A percentile compares a stretch with the other conserved stretches of the same genome.
These are phyloP conservation scores for Boehmeria nivea DNA, from an alignment of 306 rosid species.

Conservation along the genomic window DNA sequence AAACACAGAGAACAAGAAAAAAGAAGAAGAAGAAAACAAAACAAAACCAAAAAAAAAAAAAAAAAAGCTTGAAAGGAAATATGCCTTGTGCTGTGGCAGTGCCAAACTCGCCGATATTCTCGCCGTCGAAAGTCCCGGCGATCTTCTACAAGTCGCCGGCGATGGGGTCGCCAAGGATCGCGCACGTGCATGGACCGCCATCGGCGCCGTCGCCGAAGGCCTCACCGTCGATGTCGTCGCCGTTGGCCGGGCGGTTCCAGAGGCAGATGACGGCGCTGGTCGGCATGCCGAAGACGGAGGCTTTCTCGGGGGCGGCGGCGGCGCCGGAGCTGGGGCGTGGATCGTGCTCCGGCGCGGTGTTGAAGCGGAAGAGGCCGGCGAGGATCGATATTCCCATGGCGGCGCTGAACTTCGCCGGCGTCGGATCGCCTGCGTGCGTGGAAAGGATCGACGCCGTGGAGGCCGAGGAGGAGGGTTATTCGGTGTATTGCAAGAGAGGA, in stretches of 20 bases:
- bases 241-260: conserved; percentile 15
- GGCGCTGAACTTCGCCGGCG: conserved; percentile 16
- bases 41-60: not conserved
- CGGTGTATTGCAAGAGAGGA: conserved; percentile 52
- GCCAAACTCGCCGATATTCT: conserved; percentile 36
- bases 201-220: conserved; percentile 11
- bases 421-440: conserved; percentile 12
- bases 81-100: conserved; percentile 37
- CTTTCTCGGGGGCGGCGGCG: conserved; percentile 7
- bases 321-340: not conserved
- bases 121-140: conserved; percentile 33
- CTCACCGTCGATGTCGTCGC: conserved; percentile 5
- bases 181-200: conserved; percentile 21
- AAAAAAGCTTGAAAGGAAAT: not conserved
- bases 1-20: not conserved
- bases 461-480: conserved; percentile 40
- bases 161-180: conserved; percentile 19
- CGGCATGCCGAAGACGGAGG: conserved; percentile 2
- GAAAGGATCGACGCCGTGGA: conserved; percentile 35
- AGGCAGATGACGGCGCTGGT: conserved; percentile 1
- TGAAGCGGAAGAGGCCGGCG: conserved; percentile 47
- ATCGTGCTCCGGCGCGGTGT: conserved; percentile 12
- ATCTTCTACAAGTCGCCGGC: conserved; percentile 24
- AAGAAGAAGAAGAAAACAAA: not conserved
- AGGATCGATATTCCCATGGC: conserved; percentile 29